phyloP scores from a whole-genome alignment of 495 filamentous ascomycete species.

The Penicillium flavigenum region DNA sequence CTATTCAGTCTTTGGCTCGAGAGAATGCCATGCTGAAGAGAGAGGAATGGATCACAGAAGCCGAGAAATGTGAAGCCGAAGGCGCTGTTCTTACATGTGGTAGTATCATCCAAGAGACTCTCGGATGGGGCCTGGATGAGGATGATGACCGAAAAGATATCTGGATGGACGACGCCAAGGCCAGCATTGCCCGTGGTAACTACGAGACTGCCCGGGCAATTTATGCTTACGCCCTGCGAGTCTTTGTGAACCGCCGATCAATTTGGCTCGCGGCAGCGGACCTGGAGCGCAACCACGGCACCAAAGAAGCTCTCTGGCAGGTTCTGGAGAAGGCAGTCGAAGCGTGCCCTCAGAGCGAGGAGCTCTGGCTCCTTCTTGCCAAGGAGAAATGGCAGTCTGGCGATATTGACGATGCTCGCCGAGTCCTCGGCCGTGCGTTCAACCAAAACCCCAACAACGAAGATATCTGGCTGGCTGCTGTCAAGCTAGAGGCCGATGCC shows the following conservation, averaged over 20 bases:
- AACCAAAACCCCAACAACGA: constrained; percentile 93
- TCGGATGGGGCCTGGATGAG: constrained; percentile 91
- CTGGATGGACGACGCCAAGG: constrained; percentile 89
- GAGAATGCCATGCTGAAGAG: constrained; percentile 95
- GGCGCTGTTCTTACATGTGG: constrained; percentile 82
- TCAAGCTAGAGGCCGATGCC: constrained; percentile 91
- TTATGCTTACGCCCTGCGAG: constrained; percentile 82
- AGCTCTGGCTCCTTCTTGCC: constrained; percentile 94
- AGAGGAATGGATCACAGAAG: constrained; percentile 95
- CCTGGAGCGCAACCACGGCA: constrained; percentile 86
- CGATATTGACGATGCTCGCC: constrained; percentile 78
- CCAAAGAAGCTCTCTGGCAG: constrained; percentile 75
- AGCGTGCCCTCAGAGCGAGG: constrained; percentile 82
- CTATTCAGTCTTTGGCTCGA: constrained; percentile 81
- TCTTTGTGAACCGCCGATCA: constrained; percentile 79
- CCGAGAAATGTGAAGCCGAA: constrained; percentile 92
- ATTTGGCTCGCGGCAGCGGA: constrained; percentile 89
- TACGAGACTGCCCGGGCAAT: constrained; percentile 92
- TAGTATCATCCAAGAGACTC: constrained; percentile 86
- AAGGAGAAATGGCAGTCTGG: constrained; percentile 89
- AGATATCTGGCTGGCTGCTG: constrained; percentile 93
- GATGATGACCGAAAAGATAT: constrained; percentile 95
- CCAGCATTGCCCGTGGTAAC: constrained; percentile 70
- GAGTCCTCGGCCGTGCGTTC: constrained; percentile 82
- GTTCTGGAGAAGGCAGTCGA: constrained; percentile 92